A percentile compares a stretch with the other conserved stretches of the same genome.
These are phyloP conservation scores for Chlamydomonas sphaeroides DNA, from an alignment of 139 green algal genomes.

Conservation along the genomic window DNA sequence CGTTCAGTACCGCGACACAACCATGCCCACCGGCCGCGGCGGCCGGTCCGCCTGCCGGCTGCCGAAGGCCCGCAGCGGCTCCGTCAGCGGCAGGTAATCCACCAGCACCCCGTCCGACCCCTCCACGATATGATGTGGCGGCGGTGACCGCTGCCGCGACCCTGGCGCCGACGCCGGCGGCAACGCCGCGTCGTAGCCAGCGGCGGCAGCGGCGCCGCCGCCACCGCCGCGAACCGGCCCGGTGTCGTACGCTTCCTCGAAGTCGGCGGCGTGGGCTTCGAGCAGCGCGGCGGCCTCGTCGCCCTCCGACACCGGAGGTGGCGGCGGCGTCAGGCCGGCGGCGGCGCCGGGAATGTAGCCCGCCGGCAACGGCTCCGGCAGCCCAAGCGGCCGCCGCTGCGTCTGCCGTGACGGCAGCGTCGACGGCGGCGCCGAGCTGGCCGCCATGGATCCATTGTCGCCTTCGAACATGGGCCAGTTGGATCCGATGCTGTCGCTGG, in stretches of 20 bases:
- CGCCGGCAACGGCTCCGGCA: constrained; percentile 22
- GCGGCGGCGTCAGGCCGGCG: too few relatives aligned
- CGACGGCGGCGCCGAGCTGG: neutral
- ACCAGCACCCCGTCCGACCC: neutral
- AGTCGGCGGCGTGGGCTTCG: neutral
- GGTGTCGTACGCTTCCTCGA: too few relatives aligned
- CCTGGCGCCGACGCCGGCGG: neutral
- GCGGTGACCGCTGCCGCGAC: neutral
- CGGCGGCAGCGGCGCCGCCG: constrained; percentile 15
- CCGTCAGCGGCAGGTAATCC: constrained; percentile 28
- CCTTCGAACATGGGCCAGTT: constrained; percentile 3
- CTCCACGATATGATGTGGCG: neutral
- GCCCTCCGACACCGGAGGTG: neutral
- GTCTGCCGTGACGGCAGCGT: neutral
- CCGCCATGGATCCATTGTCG: constrained; percentile 14
- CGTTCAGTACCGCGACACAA: constrained; percentile 19
- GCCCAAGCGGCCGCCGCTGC: neutral
- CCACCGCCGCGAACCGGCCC: neutral
- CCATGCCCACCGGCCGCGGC: constrained; percentile 35
- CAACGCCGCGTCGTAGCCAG: neutral
- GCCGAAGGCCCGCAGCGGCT: constrained; percentile 6
- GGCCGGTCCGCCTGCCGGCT: constrained; percentile 2
- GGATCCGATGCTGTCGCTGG: constrained; percentile 9
- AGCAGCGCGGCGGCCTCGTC: neutral
- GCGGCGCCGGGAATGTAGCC: constrained; percentile 15